A percentile compares a stretch with the other conserved stretches of the same genome.
Conservation (phyloP, 345 rosid genomes). For the Hibiscus tridactylites region DNA sequence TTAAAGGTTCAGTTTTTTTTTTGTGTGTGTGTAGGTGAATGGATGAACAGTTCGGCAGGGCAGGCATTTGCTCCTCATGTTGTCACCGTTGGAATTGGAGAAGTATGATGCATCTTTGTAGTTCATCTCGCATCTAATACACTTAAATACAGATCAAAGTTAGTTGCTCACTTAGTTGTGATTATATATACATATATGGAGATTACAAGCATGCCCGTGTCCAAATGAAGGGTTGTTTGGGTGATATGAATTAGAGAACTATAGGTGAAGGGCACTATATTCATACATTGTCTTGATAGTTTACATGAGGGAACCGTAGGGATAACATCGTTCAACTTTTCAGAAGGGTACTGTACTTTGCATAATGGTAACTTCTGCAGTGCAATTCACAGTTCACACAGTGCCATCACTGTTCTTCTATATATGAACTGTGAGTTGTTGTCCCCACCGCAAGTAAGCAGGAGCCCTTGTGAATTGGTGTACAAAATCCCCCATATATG, state of each 20-base stretch:
- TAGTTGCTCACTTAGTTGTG: neutral
- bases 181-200: neutral
- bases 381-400: neutral
- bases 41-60: slow-evolving; percentile 99
- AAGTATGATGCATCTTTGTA: slow-evolving; percentile 37
- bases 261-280: neutral
- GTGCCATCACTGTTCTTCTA: neutral
- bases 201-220: neutral
- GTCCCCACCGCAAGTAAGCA: neutral
- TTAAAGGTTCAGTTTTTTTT: slow-evolving; percentile 8
- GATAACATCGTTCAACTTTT: neutral
- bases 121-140: neutral
- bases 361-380: neutral
- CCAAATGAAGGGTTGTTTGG: neutral
- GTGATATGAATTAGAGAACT: neutral
- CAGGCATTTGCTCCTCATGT: slow-evolving; percentile 93
- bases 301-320: neutral
- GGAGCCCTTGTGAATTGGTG: slow-evolving; percentile 2
- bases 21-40: slow-evolving; percentile 67
- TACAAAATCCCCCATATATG: neutral
- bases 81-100: slow-evolving; percentile 70
- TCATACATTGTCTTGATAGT: neutral
- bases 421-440: neutral
- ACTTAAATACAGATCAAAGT: neutral
- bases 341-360: neutral